phyloP scores from a whole-genome alignment of 1,284 basidiomycete species.

The Inonotus hispidus region DNA sequence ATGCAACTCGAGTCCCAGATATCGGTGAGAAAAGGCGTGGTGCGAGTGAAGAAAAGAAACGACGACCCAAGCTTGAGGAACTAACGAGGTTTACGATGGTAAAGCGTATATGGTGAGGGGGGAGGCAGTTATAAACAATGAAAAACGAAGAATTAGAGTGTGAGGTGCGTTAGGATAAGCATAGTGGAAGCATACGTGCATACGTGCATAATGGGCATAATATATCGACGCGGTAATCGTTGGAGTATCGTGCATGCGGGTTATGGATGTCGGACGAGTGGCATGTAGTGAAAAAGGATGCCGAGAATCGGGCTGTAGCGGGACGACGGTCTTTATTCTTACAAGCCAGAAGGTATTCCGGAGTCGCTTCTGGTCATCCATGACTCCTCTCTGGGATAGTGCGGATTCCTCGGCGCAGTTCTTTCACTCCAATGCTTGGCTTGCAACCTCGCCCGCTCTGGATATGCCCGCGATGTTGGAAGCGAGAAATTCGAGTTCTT shows the following conservation, averaged over 20 bases:
- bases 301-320: neutral
- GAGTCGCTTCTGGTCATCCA: neutral
- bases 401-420: neutral
- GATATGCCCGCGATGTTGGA: neutral
- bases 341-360: neutral
- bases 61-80: constrained; percentile 70
- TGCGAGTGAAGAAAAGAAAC: constrained; percentile 39
- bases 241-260: neutral
- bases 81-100: constrained; percentile 92
- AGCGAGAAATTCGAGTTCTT: constrained; percentile 10
- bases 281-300: neutral
- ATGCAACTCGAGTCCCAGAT: constrained; percentile 62
- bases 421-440: constrained; percentile 1
- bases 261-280: neutral
- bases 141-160: neutral
- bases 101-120: constrained; percentile 77
- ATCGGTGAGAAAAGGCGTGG: constrained; percentile 54
- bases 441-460: neutral
- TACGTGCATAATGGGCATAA: constrained; percentile 12
- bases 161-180: neutral
- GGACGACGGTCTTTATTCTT: neutral
- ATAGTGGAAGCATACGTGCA: neutral
- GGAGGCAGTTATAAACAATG: neutral
- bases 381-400: neutral
- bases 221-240: neutral